Base-by-base conservation (phyloP, 306 rosid species). In the Vigna hirtella region DNA sequence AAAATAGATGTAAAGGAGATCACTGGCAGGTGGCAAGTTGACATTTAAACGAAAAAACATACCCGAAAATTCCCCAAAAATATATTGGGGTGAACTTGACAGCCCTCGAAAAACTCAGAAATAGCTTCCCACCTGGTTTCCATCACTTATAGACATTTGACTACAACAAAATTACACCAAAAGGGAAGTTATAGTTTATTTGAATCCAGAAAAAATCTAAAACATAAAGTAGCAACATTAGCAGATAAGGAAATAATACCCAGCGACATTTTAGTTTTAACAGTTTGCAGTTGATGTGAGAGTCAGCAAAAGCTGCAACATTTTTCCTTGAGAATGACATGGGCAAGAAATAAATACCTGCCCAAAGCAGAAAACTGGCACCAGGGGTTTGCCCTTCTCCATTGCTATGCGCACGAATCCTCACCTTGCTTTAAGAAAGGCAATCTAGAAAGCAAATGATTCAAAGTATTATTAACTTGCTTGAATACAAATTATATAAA, bases 41-140 rank as follows among this genome's bases (percentile, higher is more conserved):
- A 66, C 28, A 78, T 7, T 34, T 24, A 30, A 15, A 62, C 77
- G 62, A 67, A 50, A 26, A 81, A 15, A 77, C 93, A 71, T 82
- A 95, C 99, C 98, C 96, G 3, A 89, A 81, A 73, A 93, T 73
- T 86, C 99, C 99, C 99, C 98, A 91, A 68, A 95, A 95, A 67
- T 81, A 83, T 66, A 95, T 52, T 11, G 99, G 99, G 55, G 94
- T 81, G 89, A 95, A 91, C 86, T 86, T 95, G 86, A 95, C 79
- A 62, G 87, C 93, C 86, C 99, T 87, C 0, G 94, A 84, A 24
- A 93, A 81, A 77, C 88, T 88, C 82, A 87, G 93, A 83, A 87
- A 70, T 6, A 93, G 47, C 85, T 89, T 86, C 81, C 98, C 98
- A 26, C 90, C 77, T 11, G 98, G 99, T 81, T 88, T 95, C 98